These are phyloP conservation scores for Suhomyces sp. DNA, from an alignment of 805 yeast genomes.

Conservation along the genomic window DNA sequence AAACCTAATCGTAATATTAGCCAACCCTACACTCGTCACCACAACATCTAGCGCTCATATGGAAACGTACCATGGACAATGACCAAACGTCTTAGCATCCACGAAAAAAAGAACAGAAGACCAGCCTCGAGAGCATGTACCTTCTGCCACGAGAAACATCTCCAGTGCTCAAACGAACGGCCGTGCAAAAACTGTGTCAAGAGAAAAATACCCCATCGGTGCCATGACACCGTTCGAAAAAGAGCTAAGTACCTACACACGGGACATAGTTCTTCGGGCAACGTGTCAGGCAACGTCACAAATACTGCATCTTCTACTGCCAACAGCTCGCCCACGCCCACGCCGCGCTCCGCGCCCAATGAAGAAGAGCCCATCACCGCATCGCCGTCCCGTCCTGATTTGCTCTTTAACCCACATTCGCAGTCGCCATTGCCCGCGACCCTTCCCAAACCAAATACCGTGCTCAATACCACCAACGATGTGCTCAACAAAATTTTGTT, in stretches of 20 bases:
- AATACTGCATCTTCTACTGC: slow-evolving; percentile 1
- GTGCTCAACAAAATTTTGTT: slow-evolving; percentile 15
- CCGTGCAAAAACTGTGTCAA: slow-evolving; percentile 73
- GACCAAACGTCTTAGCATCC: slow-evolving; percentile 60
- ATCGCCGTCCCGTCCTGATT: neutral
- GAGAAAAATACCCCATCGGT: slow-evolving; percentile 51
- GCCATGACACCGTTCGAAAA: slow-evolving; percentile 59
- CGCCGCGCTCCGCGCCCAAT: neutral
- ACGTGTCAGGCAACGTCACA: neutral
- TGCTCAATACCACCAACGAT: slow-evolving; percentile 19
- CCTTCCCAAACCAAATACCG: slow-evolving; percentile 9
- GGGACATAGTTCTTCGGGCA: neutral
- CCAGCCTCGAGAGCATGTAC: slow-evolving; percentile 70
- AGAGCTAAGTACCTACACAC: slow-evolving; percentile 38
- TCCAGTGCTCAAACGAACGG: slow-evolving; percentile 66
- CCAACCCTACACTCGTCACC: neutral
- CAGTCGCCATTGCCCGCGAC: neutral
- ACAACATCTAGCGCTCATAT: no score
- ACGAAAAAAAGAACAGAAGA: slow-evolving; percentile 51
- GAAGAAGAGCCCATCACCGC: neutral
- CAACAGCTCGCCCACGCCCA: neutral
- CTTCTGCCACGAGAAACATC: slow-evolving; percentile 69
- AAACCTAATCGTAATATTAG: neutral
- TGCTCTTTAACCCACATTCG: neutral
- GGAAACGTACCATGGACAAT: slow-evolving; percentile 24